These are phyloP conservation scores for Synchytrium microbalum DNA, from an alignment of 371 early-diverging fungal genomes.

Conservation along the genomic window DNA sequence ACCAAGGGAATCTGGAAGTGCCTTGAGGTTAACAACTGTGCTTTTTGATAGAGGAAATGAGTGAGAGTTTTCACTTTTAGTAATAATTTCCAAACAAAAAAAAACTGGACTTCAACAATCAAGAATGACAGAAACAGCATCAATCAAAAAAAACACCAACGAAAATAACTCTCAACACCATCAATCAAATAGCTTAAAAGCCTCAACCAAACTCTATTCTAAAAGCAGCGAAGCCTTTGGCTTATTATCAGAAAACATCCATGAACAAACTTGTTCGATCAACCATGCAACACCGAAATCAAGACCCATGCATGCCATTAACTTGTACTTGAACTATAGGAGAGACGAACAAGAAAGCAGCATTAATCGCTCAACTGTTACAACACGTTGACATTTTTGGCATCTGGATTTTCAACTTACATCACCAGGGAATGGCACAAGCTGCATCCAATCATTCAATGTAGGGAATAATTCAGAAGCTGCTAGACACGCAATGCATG, in stretches of 20 bases:
- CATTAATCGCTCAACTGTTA: not conserved
- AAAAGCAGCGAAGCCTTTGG: conserved; percentile 44
- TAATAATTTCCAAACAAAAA: too few relatives aligned
- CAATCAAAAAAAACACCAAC: too few relatives aligned
- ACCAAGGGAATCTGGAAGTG: conserved; percentile 99
- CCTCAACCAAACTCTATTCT: too few relatives aligned
- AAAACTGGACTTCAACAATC: too few relatives aligned
- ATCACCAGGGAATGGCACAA: conserved; percentile 84
- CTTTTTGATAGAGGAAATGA: too few relatives aligned
- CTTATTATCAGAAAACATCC: conserved; percentile 62
- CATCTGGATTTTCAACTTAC: conserved; percentile 37
- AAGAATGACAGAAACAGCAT: too few relatives aligned
- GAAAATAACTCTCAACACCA: too few relatives aligned
- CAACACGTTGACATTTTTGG: not conserved
- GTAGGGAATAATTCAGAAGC: conserved; percentile 86
- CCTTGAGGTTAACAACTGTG: conserved; percentile 93
- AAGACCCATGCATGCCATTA: conserved; percentile 58
- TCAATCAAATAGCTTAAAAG: too few relatives aligned
- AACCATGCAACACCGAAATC: conserved; percentile 64
- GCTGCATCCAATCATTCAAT: conserved; percentile 82
- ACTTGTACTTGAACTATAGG: conserved; percentile 55
- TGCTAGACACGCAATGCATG: conserved; percentile 75
- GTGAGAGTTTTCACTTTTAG: too few relatives aligned
- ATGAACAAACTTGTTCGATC: conserved; percentile 53
- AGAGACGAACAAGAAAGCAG: not conserved